Evolutionary conservation across 352 stramenopile genomes (phyloP).

Genomic region (Pythium phragmitis): DNA sequence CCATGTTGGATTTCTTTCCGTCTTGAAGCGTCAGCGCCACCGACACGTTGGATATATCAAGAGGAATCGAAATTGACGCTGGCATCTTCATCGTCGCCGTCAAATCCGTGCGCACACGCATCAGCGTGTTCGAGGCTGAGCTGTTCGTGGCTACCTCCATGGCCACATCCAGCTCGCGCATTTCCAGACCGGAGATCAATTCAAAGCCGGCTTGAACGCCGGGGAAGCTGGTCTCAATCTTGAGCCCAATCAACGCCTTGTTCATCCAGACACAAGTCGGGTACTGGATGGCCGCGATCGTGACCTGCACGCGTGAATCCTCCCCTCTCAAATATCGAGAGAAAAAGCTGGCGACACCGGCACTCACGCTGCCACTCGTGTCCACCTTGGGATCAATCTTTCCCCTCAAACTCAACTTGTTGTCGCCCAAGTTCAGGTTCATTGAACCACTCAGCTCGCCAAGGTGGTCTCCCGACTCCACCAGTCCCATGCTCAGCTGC

Average conservation of each 20-base stretch:
- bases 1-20: constrained; percentile 32
- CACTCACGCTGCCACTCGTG: constrained; percentile 42
- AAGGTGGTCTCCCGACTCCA: constrained; percentile 24
- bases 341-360: constrained; percentile 57
- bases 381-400: constrained; percentile 49
- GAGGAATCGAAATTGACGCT: constrained; percentile 59
- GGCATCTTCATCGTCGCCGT: constrained; percentile 72
- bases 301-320: constrained; percentile 53
- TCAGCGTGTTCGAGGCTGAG: constrained; percentile 54
- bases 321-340: constrained; percentile 61
- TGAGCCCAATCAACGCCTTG: constrained; percentile 55
- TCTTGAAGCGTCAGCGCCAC: constrained; percentile 59
- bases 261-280: constrained; percentile 61
- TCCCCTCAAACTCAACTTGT: constrained; percentile 47
- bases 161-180: constrained; percentile 71
- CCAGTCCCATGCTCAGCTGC: constrained; percentile 49
- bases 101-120: constrained; percentile 70
- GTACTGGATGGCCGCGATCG: constrained; percentile 50
- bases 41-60: constrained; percentile 65
- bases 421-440: constrained; percentile 51
- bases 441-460: constrained; percentile 52
- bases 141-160: constrained; percentile 21
- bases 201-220: constrained; percentile 56
- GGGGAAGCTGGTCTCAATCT: constrained; percentile 62
- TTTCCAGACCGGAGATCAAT: constrained; percentile 62